Conservation (phyloP, 768 basidiomycete species). For the Rhizopogon salebrosus region DNA sequence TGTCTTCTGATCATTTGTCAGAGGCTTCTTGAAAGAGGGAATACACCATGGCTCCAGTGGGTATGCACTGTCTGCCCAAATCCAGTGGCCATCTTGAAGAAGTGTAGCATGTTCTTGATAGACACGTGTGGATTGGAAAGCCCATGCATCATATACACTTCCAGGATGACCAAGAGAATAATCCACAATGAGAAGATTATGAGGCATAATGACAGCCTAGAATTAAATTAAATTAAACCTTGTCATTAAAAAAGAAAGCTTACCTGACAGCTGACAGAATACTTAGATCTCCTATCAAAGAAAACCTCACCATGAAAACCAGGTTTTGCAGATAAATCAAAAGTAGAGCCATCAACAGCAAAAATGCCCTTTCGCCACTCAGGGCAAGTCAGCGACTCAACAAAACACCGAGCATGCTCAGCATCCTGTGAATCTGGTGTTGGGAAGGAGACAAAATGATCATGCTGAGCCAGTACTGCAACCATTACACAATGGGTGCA, state of each 20-base stretch:
- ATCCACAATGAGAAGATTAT: conserved; percentile 6
- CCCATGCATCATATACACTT: conserved; percentile 1
- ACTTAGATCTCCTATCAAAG: conserved; percentile 13
- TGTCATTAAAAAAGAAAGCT: conserved; percentile 16
- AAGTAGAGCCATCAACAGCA: conserved; percentile 32
- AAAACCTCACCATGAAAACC: background rate
- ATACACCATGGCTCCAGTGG: conserved; percentile 8
- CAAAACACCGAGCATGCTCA: conserved; percentile 30
- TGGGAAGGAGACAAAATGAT: conserved; percentile 2
- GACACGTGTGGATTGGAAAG: background rate
- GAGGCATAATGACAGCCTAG: conserved; percentile 13
- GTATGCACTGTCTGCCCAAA: conserved; percentile 5
- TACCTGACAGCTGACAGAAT: conserved; percentile 13
- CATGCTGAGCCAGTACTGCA: conserved; percentile 10
- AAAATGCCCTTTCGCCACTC: conserved; percentile 33
- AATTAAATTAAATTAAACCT: background rate
- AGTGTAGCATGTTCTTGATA: background rate
- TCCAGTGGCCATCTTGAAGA: background rate
- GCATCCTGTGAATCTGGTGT: background rate
- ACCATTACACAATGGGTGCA: conserved; percentile 13
- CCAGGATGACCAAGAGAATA: conserved; percentile 5
- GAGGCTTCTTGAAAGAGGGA: conserved; percentile 11
- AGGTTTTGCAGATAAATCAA: conserved; percentile 4
- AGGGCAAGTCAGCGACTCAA: conserved; percentile 26
- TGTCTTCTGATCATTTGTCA: conserved; percentile 10